phyloP scores from a whole-genome alignment of 305 asterid genomes.

The Lippia alba region DNA sequence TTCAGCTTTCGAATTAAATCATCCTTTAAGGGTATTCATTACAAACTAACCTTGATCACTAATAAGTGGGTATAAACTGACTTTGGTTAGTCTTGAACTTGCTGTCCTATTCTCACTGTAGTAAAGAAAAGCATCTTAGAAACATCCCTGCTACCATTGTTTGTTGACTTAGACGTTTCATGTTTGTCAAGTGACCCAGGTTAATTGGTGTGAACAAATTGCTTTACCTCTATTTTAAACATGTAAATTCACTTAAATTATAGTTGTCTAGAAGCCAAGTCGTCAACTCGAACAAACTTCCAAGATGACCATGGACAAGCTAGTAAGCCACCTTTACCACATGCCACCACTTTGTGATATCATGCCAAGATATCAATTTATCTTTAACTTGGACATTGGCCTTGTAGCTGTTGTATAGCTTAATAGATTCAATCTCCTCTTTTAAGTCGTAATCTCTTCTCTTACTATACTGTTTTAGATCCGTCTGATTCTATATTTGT shows the following conservation, averaged over 20 bases:
- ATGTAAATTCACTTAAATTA: slow-evolving; percentile 8
- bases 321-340: neutral
- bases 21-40: neutral
- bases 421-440: neutral
- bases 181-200: neutral
- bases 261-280: slow-evolving; percentile 3
- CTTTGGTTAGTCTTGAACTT: too few species aligned
- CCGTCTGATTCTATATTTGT: neutral
- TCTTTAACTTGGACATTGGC: neutral
- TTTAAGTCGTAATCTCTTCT: neutral
- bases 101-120: too few species aligned
- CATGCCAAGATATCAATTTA: neutral
- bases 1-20: neutral
- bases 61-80: too few species aligned
- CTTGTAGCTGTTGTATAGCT: neutral
- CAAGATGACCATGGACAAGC: neutral
- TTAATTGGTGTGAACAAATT: neutral
- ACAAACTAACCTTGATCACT: neutral
- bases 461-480: neutral
- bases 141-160: too few species aligned
- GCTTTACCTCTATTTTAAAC: neutral
- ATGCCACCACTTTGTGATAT: slow-evolving; percentile 3
- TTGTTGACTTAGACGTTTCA: neutral
- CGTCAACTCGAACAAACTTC: neutral
- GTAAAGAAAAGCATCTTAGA: too few species aligned